phyloP scores from a whole-genome alignment of 2,329 filamentous ascomycete genomes.

The Nemania abortiva region DNA sequence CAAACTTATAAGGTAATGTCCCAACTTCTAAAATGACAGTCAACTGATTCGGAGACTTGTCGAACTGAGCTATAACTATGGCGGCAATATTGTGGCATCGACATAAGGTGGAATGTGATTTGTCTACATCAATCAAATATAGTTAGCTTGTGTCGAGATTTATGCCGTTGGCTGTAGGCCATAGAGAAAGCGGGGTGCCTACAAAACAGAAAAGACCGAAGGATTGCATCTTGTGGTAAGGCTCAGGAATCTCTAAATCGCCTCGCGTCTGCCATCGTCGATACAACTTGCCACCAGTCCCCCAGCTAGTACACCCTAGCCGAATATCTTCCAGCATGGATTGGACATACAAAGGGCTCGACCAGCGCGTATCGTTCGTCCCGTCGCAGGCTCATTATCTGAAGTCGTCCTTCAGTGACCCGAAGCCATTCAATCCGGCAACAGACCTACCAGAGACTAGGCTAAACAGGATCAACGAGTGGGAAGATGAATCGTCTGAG shows the following conservation, averaged over 20 bases:
- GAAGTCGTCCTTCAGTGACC: not conserved
- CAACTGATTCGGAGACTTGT: not conserved
- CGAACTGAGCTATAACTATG: not conserved
- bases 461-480: constrained; percentile 7
- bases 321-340: constrained; percentile 2
- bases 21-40: not conserved
- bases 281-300: not conserved
- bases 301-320: not conserved
- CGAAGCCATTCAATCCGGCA: constrained; percentile 15
- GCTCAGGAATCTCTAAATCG: not conserved
- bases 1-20: not conserved
- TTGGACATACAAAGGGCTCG: constrained; percentile 14
- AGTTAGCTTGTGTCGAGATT: not conserved
- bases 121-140: not conserved
- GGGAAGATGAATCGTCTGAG: not conserved
- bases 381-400: not conserved
- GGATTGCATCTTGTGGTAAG: not conserved
- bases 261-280: not conserved
- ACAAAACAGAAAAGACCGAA: not conserved
- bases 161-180: too few species aligned
- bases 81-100: not conserved
- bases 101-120: not conserved
- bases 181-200: not conserved
- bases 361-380: constrained; percentile 11
- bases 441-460: constrained; percentile 18